Base-by-base conservation (phyloP, 495 filamentous ascomycete genomes). In the Amniculicola lignicola region DNA sequence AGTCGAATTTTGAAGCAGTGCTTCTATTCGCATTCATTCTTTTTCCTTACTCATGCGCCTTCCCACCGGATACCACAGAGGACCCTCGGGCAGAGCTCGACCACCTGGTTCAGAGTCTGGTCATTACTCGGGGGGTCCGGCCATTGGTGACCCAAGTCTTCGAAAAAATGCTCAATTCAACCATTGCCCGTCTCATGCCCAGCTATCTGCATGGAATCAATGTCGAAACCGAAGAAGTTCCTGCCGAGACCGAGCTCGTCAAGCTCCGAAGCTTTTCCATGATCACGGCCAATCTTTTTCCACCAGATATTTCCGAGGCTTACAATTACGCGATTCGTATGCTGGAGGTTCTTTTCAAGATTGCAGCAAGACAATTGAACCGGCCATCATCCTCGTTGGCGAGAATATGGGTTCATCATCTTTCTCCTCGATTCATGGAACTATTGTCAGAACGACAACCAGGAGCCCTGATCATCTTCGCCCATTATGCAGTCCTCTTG, bases 391-490 rank as follows among this genome's bases (percentile, higher is more conserved):
- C 5, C 24, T 25, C 51, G n/a, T 12, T 56, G 11, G 15, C 56
- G 6, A 61, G 56, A 23, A 33, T 55, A 24, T 61, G 51, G 51
- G 12, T 36, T 16, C 44, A 50, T 39, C 27, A 21, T 4, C 16
- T 61, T 18, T 11, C 42, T 1, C 29, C 57, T 11, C 42, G 48
- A 14, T 61, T 61, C 38, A 31, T 61, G 35, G 57, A 61, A 14
- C 28, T 61, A 11, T 22, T 61, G 19, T 50, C 51, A 12, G 45
- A 54, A 19, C 49, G 28, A 27, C 57, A 61, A 24, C 57, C 57
- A 12, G 57, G 51, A 2, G 57, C 57, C 14, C 35, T 61, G 43
- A 42, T 61, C 16, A 61, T 61, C 15, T 56, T 61, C 27, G 51
- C 57, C 7, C 51, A 61, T 51, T 61, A 55, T 35, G 51, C 28